Evolutionary conservation across 78 protist genomes (phyloP), one percentile per base, ranked within the genome.

Genomic region (Pigoraptor vietnamica): DNA sequence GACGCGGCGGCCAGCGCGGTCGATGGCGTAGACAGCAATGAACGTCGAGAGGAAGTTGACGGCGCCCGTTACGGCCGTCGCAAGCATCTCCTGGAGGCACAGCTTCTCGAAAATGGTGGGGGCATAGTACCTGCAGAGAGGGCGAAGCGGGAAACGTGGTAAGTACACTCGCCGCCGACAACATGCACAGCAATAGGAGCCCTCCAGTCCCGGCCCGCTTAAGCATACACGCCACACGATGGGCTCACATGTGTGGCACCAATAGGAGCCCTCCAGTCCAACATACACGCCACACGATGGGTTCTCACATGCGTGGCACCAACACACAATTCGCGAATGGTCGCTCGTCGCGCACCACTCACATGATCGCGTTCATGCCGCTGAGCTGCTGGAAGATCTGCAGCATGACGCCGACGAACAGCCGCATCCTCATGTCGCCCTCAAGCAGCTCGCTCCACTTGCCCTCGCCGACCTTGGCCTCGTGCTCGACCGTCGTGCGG

Each of bases 311-410:
- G n/a, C n/a, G n/a, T n/a, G n/a, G n/a, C n/a, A n/a, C n/a, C n/a
- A n/a, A n/a, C n/a, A n/a, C n/a, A n/a, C n/a, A n/a, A n/a, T n/a
- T n/a, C n/a, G n/a, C n/a, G n/a, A n/a, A n/a, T n/a, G n/a, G n/a
- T 21, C 67, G 67, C 6, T 14, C 6, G 14, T 14, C 67, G 14
- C 29, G 67, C 6, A 14, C 67, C 67, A 48, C 67, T 14, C 14
- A 48, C 67, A 48, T 48, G 67, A 48, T 48, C 14, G 67, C 67
- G 67, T 48, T 48, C 67, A 48, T 48, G 6, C 67, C 67, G 56
- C 81, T 81, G 40, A 67, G 1, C 87, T 92, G 94, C 92, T 92
- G 94, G 35, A 10, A 34, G 92, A 86, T 19, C 87, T 39, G 33
- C 24, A 92, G 38, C 67, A 48, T 48, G 67, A 48, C 67, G 67